Evolutionary conservation across 2,329 filamentous ascomycete species (phyloP), one percentile per base, ranked within the genome.

Genomic region (Talaromyces sp.): DNA sequence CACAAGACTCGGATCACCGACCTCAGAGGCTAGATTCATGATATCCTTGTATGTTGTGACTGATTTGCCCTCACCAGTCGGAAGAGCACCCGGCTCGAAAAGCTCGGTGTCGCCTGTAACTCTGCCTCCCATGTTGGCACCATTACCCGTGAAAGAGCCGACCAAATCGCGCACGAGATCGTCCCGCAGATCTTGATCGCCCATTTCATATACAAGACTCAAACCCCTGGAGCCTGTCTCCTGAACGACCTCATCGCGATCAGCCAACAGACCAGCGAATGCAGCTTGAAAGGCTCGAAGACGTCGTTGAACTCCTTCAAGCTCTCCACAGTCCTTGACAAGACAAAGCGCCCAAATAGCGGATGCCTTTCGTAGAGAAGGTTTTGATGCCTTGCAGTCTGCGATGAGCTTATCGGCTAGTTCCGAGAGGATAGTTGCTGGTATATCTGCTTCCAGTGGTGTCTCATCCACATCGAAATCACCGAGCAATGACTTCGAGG

Each of bases 41-140:
- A 99, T 98, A 71, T 99, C 95, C 73, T 96, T 96, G 80, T 99
- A 99, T 0, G 93, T 98, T 0, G 92, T 97, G 61, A 98, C 86
- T 0, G 92, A 92, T 67, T 84, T 91, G 7, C 92, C 92, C 67
- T 96, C 92, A 3, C 93, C 92, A 0, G 93, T 98, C 0, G 93
- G 93, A 12, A 98, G 77, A 2, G 91, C 91, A 5, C 95, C 95
- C 1, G 91, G 89, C 64, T 98, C 93, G 68, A 98, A 98, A 0
- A 99, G 81, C 74, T 98, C 90, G 0, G 95, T 99, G 59, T 98
- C 92, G 42, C 90, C 86, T 28, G 92, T 90, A 1, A 99, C 92
- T 70, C 91, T 96, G 14, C 85, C 81, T 61, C 86, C 80, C 63
- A 95, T 86, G 44, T 86, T 87, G 3, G 75, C 70, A n/a, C 68